Evolutionary conservation across 2,329 filamentous ascomycete species (phyloP).

Genomic region (Aspergillus fischeri): DNA sequence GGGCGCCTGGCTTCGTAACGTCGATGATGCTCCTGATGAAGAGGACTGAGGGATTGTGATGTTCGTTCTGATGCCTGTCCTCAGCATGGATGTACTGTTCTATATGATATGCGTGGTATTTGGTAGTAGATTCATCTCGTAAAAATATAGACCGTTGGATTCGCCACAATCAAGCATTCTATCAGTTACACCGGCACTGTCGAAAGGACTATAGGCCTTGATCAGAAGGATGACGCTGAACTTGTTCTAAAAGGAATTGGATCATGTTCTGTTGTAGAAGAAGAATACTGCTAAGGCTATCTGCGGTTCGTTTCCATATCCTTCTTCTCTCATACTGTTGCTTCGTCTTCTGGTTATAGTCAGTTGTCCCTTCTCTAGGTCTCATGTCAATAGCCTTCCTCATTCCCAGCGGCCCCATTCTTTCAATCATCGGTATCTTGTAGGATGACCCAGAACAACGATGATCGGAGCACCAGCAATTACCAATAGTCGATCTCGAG

Average conservation of each 20-base stretch:
- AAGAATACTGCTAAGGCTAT: neutral
- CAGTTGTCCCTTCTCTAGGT: too few species aligned
- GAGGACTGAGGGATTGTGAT: slow-evolving; percentile 41
- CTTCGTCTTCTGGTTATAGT: too few species aligned
- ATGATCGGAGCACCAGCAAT: neutral
- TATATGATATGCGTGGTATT: neutral
- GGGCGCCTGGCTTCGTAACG: slow-evolving; percentile 53
- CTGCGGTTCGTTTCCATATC: neutral
- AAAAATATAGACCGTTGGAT: neutral
- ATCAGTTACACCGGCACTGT: neutral
- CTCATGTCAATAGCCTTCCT: too few species aligned
- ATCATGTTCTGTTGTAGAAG: neutral
- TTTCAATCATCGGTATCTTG: too few species aligned
- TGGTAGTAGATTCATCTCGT: neutral
- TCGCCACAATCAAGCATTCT: neutral
- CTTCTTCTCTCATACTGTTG: neutral
- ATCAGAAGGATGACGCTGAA: neutral
- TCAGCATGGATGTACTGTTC: neutral
- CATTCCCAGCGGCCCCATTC: too few species aligned
- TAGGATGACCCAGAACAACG: neutral
- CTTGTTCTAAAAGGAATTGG: neutral
- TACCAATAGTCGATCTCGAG: slow-evolving; percentile 9
- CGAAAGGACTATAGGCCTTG: neutral
- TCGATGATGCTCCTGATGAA: slow-evolving; percentile 57
- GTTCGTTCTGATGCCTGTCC: neutral